Evolutionary conservation across 2,329 filamentous ascomycete genomes (phyloP), one percentile per base, ranked within the genome.

Genomic region (Didymella sp.): DNA sequence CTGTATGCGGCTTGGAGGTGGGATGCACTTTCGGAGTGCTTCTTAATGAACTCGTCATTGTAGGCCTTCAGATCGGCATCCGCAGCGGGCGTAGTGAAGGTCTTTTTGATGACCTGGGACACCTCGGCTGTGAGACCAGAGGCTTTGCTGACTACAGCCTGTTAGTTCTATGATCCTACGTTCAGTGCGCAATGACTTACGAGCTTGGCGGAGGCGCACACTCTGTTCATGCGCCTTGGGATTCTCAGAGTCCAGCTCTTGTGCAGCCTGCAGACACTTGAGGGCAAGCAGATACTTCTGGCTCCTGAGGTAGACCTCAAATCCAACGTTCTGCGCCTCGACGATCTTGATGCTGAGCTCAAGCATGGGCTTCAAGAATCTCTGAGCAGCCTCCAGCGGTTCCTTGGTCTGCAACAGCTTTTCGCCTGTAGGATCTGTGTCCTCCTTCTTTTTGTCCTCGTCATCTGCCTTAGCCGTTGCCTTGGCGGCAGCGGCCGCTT

Each of bases 251-350:
- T 95, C 88, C 30, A 97, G 81, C 3, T 83, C 81, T 52, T 86
- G 79, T 25, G 91, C 88, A 17, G 90, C 88, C 45, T 90, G 86
- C 51, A 99, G 84, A 76, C 91, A 96, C 70, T 91, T 90, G 57
- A 97, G 83, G 0, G 95, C 94, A 58, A 96, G 88, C 40, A 96
- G 79, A 70, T 90, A 92, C 80, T 97, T 97, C 73, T 87, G 93
- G 94, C 69, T 42, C 71, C 92, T 85, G 58, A 96, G 82, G 73
- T 91, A 93, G 17, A 99, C 89, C 78, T 98, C 93, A 68, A 97
- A 98, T 5, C 92, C 95, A 49, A 89, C 86, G 63, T 88, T 84
- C 77, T 99, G 95, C 21, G 86, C 90, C 60, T 95, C 87, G 44
- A 96, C 85, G 72, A 87, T 90, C 79, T 89, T 86, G 2, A 92